phyloP scores from a whole-genome alignment of 305 asterid genomes.

The Nicotiana rustica region DNA sequence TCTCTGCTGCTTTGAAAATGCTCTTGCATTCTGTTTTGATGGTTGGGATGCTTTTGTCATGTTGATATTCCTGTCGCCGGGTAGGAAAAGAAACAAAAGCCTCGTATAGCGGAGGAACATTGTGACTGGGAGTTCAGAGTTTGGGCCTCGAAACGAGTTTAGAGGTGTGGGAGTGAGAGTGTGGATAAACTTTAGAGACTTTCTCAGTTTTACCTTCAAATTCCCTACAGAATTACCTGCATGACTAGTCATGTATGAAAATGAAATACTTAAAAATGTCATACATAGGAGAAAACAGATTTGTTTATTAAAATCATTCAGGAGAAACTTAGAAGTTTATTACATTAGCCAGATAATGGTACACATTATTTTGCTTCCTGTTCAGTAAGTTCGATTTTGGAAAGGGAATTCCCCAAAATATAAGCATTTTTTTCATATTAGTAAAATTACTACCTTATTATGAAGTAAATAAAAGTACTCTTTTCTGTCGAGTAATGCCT shows the following conservation, averaged over 20 bases:
- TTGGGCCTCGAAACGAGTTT: slow-evolving; percentile 6
- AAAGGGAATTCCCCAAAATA: background rate
- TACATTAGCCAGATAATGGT: background rate
- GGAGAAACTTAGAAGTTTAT: background rate
- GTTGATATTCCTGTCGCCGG: background rate
- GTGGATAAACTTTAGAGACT: background rate
- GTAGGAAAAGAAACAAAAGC: slow-evolving; percentile 1
- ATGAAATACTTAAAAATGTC: background rate
- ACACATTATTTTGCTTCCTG: background rate
- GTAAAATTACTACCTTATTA: background rate
- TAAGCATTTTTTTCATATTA: background rate
- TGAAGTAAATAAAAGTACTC: background rate
- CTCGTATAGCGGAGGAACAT: background rate
- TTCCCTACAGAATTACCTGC: background rate
- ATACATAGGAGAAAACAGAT: background rate
- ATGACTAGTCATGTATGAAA: background rate
- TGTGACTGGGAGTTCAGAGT: background rate
- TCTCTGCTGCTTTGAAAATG: background rate
- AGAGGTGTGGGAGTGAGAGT: slow-evolving; percentile 19
- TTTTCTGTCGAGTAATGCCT: background rate
- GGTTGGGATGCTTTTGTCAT: background rate
- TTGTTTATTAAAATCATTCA: background rate
- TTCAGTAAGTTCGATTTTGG: background rate
- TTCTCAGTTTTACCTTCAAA: slow-evolving; percentile 17
- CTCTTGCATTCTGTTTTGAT: background rate